phyloP scores from a whole-genome alignment of 73 alveolate species.

The Paraurostyla sp. region DNA sequence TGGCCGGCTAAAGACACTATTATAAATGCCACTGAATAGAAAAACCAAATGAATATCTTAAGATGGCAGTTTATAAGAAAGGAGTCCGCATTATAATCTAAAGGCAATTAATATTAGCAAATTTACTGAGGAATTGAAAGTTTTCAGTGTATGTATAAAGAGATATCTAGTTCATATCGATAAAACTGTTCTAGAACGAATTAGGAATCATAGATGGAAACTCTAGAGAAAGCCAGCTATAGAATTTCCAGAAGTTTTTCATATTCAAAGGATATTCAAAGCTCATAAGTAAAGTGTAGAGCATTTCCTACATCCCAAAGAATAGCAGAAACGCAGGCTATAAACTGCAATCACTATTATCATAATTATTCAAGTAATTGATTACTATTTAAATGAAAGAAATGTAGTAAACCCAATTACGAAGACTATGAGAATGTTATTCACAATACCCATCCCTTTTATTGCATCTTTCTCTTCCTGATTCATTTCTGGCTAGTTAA shows the following conservation, averaged over 20 bases:
- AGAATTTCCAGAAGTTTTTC: constrained; percentile 29
- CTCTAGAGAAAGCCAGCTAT: constrained; percentile 27
- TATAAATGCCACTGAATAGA: not conserved
- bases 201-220: constrained; percentile 29
- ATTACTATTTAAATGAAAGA: not conserved
- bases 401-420: not conserved
- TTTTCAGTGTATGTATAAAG: constrained; percentile 18
- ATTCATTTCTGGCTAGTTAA: constrained; percentile 8
- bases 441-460: constrained; percentile 13
- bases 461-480: constrained; percentile 10
- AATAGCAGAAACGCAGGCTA: constrained; percentile 26
- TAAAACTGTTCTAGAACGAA: not conserved
- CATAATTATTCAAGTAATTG: not conserved
- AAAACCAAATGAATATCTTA: constrained; percentile 32
- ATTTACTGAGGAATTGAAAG: constrained; percentile 8
- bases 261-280: constrained; percentile 29
- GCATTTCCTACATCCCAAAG: constrained; percentile 50
- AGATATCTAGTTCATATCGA: constrained; percentile 37
- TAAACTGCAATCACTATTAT: not conserved
- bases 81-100: constrained; percentile 31
- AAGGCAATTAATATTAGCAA: not conserved
- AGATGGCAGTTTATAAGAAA: constrained; percentile 20
- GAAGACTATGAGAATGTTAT: not conserved
- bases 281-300: constrained; percentile 29
- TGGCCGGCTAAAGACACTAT: not conserved